These are phyloP conservation scores for Globisporangium yorkense DNA, from an alignment of 352 stramenopile genomes.

Conservation along the genomic window DNA sequence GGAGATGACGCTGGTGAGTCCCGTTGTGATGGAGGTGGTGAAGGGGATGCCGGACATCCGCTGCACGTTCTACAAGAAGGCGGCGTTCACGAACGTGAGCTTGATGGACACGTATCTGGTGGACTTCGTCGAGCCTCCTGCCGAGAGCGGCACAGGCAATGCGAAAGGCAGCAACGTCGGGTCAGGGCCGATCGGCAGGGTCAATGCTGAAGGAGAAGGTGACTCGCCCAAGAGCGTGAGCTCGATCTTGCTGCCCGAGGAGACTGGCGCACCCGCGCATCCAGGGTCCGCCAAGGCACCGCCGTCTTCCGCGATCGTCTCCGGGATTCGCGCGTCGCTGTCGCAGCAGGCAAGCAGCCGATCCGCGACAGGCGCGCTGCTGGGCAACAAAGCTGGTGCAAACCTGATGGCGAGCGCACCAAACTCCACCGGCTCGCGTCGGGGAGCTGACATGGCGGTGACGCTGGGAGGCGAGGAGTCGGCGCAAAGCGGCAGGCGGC, in stretches of 20 bases:
- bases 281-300: neutral
- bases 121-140: constrained; percentile 51
- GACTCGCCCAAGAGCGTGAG: constrained; percentile 16
- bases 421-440: neutral
- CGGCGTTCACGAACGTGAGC: constrained; percentile 72
- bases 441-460: neutral
- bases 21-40: constrained; percentile 73
- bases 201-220: constrained; percentile 15
- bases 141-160: neutral
- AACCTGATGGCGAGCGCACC: neutral
- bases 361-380: neutral
- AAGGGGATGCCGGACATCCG: constrained; percentile 81
- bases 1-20: constrained; percentile 74
- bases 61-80: constrained; percentile 79
- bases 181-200: constrained; percentile 13
- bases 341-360: constrained; percentile 11
- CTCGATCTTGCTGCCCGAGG: constrained; percentile 5
- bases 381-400: neutral
- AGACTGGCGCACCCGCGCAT: neutral
- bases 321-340: constrained; percentile 6
- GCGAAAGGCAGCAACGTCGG: neutral
- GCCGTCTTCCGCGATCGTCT: neutral
- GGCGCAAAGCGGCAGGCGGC: neutral
- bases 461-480: neutral
- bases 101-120: constrained; percentile 85